Conservation (phyloP, 1,139 yeast genomes). For the Casaregolazyma lundiana region DNA sequence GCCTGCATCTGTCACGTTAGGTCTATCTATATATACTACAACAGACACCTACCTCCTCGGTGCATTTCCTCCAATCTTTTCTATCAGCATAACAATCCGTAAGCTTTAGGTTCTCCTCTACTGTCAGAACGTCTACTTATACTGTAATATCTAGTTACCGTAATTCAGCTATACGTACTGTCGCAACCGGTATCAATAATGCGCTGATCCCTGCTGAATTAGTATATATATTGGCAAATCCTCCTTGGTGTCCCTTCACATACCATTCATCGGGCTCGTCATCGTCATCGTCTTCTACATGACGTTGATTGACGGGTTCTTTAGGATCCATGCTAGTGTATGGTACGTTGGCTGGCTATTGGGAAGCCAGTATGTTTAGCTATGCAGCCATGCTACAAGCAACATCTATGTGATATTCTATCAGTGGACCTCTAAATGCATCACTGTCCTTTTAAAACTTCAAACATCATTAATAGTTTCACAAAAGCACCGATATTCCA, state of each 20-base stretch:
- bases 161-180: slow-evolving; percentile 25
- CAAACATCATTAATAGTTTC: too few species aligned
- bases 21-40: too few species aligned
- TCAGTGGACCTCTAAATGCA: too few species aligned
- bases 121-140: not conserved
- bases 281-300: slow-evolving; percentile 32
- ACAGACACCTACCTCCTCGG: slow-evolving; percentile 41
- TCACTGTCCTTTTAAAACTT: too few species aligned
- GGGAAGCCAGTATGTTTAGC: too few species aligned
- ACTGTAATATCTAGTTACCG: too few species aligned
- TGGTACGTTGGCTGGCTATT: too few species aligned
- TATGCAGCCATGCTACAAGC: too few species aligned
- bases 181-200: slow-evolving; percentile 69
- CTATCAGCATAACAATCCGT: slow-evolving; percentile 70
- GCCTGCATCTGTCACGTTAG: slow-evolving; percentile 47
- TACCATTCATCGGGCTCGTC: slow-evolving; percentile 60
- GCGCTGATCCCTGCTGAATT: slow-evolving; percentile 50
- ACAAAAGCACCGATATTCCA: too few species aligned
- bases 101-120: slow-evolving; percentile 54
- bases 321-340: not conserved
- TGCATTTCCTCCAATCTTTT: slow-evolving; percentile 69
- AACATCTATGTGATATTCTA: too few species aligned
- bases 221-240: slow-evolving; percentile 1
- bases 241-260: slow-evolving; percentile 9
- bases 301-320: not conserved